Conservation (phyloP, 805 yeast species). For the Candida suzukii region DNA sequence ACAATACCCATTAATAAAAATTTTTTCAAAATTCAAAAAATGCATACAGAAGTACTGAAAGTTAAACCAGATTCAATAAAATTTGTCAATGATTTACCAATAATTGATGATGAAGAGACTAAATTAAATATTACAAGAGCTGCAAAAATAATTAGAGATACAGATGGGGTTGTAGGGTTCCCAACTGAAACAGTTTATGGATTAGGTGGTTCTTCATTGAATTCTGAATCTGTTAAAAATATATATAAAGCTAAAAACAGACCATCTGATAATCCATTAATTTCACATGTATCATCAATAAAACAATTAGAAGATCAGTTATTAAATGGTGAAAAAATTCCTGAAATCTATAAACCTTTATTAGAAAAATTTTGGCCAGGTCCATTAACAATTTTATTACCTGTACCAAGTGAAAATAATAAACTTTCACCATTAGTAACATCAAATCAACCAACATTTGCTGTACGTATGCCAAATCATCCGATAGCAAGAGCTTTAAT, state of each 20-base stretch:
- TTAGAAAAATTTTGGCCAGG: constrained; percentile 89
- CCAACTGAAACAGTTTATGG: constrained; percentile 99
- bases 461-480: constrained; percentile 82
- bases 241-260: constrained; percentile 88
- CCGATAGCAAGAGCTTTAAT: constrained; percentile 89
- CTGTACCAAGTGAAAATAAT: constrained; percentile 34
- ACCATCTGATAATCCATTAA: constrained; percentile 93
- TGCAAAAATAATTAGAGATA: constrained; percentile 41
- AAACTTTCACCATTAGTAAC: constrained; percentile 73
- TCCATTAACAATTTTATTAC: constrained; percentile 81
- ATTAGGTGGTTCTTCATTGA: constrained; percentile 79
- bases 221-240: constrained; percentile 62
- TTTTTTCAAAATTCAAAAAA: neutral
- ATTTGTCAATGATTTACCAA: constrained; percentile 40
- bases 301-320: constrained; percentile 62
- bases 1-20: no score
- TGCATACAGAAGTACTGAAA: constrained; percentile 38
- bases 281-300: constrained; percentile 77
- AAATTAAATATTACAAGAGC: constrained; percentile 48
- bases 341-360: constrained; percentile 58
- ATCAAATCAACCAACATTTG: constrained; percentile 83
- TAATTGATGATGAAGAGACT: constrained; percentile 47
- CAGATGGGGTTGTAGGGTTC: constrained; percentile 71
- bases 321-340: constrained; percentile 45
- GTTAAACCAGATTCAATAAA: constrained; percentile 47